Percentiles rank a stretch among this genome's conserved stretches.
Evolutionary conservation across 202 grass and related monocot species (phyloP).

Genomic region (Panicum hallii): DNA sequence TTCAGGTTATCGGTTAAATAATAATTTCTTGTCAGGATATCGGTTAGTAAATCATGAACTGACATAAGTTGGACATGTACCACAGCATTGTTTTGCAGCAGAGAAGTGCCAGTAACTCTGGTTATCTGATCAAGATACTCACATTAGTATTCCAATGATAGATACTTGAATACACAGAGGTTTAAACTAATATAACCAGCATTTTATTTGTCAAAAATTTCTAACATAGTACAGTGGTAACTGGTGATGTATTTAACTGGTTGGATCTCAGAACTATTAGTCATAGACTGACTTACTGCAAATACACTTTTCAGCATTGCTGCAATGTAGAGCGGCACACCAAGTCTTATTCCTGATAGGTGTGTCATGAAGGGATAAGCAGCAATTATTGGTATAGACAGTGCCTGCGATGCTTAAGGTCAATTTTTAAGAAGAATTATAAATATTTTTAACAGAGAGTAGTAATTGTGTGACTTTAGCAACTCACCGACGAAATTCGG

Average conservation of each 20-base stretch:
- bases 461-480: background rate
- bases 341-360: conserved; percentile 67
- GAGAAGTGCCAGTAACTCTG: conserved; percentile 59
- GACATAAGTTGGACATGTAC: conserved; percentile 29
- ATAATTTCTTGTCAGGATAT: background rate
- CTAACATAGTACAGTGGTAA: background rate
- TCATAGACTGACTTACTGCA: conserved; percentile 57
- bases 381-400: conserved; percentile 74
- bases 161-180: background rate
- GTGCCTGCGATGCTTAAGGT: conserved; percentile 52
- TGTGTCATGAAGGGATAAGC: conserved; percentile 86
- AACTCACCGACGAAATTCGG: conserved; percentile 59
- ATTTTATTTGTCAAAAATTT: background rate
- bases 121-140: conserved; percentile 61
- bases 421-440: conserved; percentile 7
- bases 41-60: background rate
- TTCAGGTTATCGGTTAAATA: background rate
- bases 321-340: conserved; percentile 59
- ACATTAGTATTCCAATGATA: conserved; percentile 22
- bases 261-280: background rate
- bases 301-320: conserved; percentile 79
- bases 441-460: background rate
- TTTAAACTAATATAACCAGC: background rate
- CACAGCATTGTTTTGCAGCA: conserved; percentile 54
- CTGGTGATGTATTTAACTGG: background rate